phyloP scores from a whole-genome alignment of 2,329 filamentous ascomycete species.

The Ciborinia camelliae region DNA sequence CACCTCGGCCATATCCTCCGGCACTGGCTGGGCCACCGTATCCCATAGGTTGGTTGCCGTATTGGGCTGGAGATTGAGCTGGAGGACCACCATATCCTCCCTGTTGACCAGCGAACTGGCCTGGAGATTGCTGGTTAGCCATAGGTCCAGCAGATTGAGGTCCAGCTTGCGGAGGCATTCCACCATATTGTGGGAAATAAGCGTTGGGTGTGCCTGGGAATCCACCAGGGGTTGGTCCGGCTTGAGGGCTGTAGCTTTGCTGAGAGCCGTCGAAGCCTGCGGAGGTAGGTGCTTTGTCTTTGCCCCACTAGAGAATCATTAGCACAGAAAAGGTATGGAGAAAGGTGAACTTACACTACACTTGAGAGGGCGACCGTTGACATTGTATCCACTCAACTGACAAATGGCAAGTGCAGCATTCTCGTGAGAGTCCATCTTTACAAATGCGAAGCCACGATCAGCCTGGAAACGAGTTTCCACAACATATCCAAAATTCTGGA shows the following conservation, averaged over 20 bases:
- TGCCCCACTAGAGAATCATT: slow-evolving; percentile 75
- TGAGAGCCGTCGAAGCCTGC: slow-evolving; percentile 79
- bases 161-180: slow-evolving; percentile 46
- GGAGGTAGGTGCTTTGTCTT: slow-evolving; percentile 84
- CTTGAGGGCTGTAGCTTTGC: slow-evolving; percentile 68
- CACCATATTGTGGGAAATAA: slow-evolving; percentile 93
- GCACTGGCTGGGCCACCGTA: slow-evolving; percentile 72
- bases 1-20: slow-evolving; percentile 79
- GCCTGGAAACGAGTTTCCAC: slow-evolving; percentile 97
- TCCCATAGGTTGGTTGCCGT: slow-evolving; percentile 66
- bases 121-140: slow-evolving; percentile 41
- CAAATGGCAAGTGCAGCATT: slow-evolving; percentile 98
- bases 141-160: slow-evolving; percentile 40
- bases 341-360: slow-evolving; percentile 76
- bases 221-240: slow-evolving; percentile 62
- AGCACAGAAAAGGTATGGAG: slow-evolving; percentile 30
- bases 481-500: slow-evolving; percentile 98
- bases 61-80: slow-evolving; percentile 58
- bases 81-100: slow-evolving; percentile 62
- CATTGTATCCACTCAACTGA: slow-evolving; percentile 95
- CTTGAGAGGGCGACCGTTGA: slow-evolving; percentile 94
- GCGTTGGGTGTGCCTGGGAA: slow-evolving; percentile 75
- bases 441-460: slow-evolving; percentile 95
- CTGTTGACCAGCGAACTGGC: slow-evolving; percentile 60
- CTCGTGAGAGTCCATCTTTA: slow-evolving; percentile 99